phyloP scores from a whole-genome alignment of 1,284 basidiomycete species.

The Cutaneotrichosporon daszewskae region DNA sequence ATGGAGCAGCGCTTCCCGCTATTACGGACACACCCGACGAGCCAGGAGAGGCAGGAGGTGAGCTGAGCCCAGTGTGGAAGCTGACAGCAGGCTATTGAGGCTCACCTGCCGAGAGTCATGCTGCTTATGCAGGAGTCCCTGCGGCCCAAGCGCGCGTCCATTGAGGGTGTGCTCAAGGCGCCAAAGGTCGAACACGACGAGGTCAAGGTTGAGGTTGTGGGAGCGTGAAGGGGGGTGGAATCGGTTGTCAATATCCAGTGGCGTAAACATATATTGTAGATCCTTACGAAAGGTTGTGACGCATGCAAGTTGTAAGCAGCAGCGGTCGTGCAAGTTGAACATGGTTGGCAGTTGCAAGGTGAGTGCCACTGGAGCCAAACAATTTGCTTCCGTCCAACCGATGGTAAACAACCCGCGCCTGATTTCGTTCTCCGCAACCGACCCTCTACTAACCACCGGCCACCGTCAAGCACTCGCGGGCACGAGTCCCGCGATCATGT shows the following conservation, averaged over 20 bases:
- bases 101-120: constrained; percentile 1
- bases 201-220: background rate
- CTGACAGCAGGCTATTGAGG: no score
- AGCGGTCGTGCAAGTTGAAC: no score
- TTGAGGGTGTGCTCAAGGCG: constrained; percentile 1
- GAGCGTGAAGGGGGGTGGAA: no score
- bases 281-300: no score
- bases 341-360: background rate
- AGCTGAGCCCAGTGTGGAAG: no score
- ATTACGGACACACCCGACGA: constrained; percentile 52
- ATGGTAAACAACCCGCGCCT: constrained; percentile 1
- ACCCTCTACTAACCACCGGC: no score
- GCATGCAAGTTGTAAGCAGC: no score
- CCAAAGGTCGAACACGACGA: background rate
- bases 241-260: no score
- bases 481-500: no score
- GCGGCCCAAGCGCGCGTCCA: constrained; percentile 1
- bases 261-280: no score
- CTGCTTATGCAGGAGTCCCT: background rate
- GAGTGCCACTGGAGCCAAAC: background rate
- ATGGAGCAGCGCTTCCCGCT: constrained; percentile 45
- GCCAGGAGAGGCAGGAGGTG: constrained; percentile 45
- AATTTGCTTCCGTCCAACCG: background rate
- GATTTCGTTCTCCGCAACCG: background rate
- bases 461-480: no score